Evolutionary conservation across 805 yeast species (phyloP), one percentile per base, ranked within the genome.

Genomic region (Wickerhamiella dianesei): DNA sequence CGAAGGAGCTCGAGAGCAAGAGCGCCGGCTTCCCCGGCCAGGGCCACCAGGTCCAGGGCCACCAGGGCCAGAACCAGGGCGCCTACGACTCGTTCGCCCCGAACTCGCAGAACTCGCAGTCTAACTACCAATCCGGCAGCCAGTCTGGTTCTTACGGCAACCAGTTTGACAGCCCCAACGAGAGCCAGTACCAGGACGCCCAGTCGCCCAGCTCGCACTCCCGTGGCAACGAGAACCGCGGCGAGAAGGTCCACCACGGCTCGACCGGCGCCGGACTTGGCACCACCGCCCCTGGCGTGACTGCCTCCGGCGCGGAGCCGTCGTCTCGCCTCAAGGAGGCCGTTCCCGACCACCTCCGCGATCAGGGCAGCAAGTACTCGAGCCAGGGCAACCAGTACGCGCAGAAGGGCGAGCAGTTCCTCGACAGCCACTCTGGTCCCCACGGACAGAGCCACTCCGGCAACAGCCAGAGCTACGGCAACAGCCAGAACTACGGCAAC

Each of bases 231-330:
- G 32, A 25, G 32, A 25, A 12, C 32, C 12, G 16, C 16, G 16
- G 16, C 16, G 16, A 14, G 39, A 6, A n/a, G 8, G 16, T 16
- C 18, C 18, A 17, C 16, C 29, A 21, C 12, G 43, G 36, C 43
- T 21, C 35, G 8, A 21, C 14, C 21, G 43, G 25, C 17, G 43
- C 36, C 36, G 25, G 25, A 16, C 17, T 13, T 4, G 43, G 36
- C 21, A 22, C 22, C 20, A 44, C 13, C 42, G 21, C 46, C 20
- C 47, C 18, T 21, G 45, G n/a, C 6, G 21, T 39, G 14, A 46
- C 39, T 13, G 39, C 35, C 16, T 13, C 47, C 21, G 44, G 29
- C 16, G 22, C 44, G 16, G 32, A 42, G 35, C 43, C 36, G 21
- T 21, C 43, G 25, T 19, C 40, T 19, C 16, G 18, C 21, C 16